Conservation (phyloP, 202 grass and related monocot species). For the Digitaria exilis region DNA sequence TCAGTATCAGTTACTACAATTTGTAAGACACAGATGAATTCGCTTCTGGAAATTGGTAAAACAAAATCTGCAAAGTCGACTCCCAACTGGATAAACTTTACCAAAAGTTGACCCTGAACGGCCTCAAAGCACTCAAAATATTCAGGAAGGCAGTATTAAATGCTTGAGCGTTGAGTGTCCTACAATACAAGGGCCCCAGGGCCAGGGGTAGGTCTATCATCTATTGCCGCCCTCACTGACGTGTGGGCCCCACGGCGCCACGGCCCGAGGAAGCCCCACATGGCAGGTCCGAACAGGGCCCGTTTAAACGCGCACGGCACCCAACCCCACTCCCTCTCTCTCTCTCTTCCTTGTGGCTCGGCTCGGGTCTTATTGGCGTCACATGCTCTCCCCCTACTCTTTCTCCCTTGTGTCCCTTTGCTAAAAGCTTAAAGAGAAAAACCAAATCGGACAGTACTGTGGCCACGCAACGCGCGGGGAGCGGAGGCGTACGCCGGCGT, state of each 20-base stretch:
- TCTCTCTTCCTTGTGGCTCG: slow-evolving; percentile 25
- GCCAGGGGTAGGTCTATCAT: slow-evolving; percentile 12
- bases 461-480: slow-evolving; percentile 1
- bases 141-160: not conserved
- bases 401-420: slow-evolving; percentile 31
- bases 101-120: slow-evolving; percentile 26
- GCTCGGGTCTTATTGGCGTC: slow-evolving; percentile 48
- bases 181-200: slow-evolving; percentile 19
- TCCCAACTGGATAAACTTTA: not conserved
- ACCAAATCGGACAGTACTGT: slow-evolving; percentile 28
- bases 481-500: slow-evolving; percentile 37
- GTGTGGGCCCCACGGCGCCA: not conserved
- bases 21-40: not conserved
- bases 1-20: not conserved
- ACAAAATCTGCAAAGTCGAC: no score
- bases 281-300: slow-evolving; percentile 22
- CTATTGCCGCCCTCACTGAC: not conserved
- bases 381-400: slow-evolving; percentile 34
- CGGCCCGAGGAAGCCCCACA: not conserved
- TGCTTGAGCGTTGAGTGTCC: slow-evolving; percentile 30
- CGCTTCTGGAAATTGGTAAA: no score
- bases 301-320: slow-evolving; percentile 54
- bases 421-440: slow-evolving; percentile 35
- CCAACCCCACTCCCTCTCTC: slow-evolving; percentile 25
- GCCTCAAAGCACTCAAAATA: not conserved